phyloP scores from a whole-genome alignment of 2,329 filamentous ascomycete genomes.

The Helminthosporium solani region DNA sequence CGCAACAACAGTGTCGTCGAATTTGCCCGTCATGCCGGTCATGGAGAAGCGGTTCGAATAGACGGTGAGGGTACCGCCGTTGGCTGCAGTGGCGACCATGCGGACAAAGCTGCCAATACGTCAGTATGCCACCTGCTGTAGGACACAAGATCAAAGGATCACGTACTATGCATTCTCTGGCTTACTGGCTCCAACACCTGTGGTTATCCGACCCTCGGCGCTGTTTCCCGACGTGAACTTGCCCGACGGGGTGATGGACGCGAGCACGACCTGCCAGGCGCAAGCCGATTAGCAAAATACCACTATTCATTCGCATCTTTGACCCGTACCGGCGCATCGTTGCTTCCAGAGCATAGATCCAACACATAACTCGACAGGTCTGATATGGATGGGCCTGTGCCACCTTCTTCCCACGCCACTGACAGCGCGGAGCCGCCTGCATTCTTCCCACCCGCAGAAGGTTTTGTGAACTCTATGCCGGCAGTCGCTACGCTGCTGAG shows the following conservation, averaged over 20 bases:
- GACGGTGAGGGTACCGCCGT: constrained; percentile 58
- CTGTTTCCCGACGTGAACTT: constrained; percentile 47
- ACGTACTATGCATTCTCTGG: constrained; percentile 59
- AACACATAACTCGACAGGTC: constrained; percentile 58
- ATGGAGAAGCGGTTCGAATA: constrained; percentile 67
- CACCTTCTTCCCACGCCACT: constrained; percentile 59
- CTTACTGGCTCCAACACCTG: constrained; percentile 23
- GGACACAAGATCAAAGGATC: not conserved
- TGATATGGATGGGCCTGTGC: constrained; percentile 50
- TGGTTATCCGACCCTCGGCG: constrained; percentile 34
- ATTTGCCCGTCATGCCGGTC: constrained; percentile 62
- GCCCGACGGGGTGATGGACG: constrained; percentile 48
- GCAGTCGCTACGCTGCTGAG: constrained; percentile 50
- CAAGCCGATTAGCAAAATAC: not conserved
- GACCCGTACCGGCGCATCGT: constrained; percentile 44
- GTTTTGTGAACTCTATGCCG: constrained; percentile 56
- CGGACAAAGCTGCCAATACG: constrained; percentile 30
- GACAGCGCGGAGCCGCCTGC: constrained; percentile 53
- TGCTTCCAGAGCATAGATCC: constrained; percentile 62
- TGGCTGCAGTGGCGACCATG: constrained; percentile 57
- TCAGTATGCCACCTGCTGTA: constrained; percentile 16
- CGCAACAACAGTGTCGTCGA: constrained; percentile 51
- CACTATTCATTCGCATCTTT: constrained; percentile 19
- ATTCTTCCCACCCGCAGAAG: constrained; percentile 53
- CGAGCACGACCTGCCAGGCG: not conserved